Base-by-base conservation (phyloP, 768 basidiomycete genomes). In the Lactarius indigo region DNA sequence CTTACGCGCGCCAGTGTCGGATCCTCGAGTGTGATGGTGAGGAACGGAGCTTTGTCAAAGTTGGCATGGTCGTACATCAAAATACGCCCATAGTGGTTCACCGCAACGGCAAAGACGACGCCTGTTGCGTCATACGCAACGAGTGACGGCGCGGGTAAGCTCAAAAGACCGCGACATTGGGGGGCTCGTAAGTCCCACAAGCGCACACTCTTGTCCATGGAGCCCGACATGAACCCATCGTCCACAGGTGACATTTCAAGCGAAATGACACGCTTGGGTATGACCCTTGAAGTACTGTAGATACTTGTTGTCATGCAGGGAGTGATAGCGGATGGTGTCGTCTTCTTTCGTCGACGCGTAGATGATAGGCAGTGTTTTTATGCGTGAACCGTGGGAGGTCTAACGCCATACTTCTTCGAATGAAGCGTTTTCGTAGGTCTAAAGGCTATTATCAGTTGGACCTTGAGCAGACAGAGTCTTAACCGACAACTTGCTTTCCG, bases 391-490 rank as follows among this genome's bases (percentile, higher is more conserved):
- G 87, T 26, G 95, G 93, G 23, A 96, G 84, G 76, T 96, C 93
- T n/a, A 55, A 95, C 90, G 1, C 97, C 97, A 76, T 98, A 99
- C 76, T 99, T 99, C 78, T 96, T 95, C 0, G 96, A 98, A 72
- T 89, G 86, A 3, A 95, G 77, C 1, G 87, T 89, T 77, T 92
- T 95, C 39, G 85, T 72, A 60, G 84, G 83, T 81, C 96, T 92
- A 71, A 65, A 68, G 63, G n/a, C 44, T 55, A 41, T 50, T 61
- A 69, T 73, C 72, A 77, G 75, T 77, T 74, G 68, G 70, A 70
- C 70, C 66, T 60, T 61, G 68, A 68, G 63, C 68, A 61, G 62
- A 55, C n/a, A 59, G 47, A 69, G 66, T 37, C 63, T 64, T 60
- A 61, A 64, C 57, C 59, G 73, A 71, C 67, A 73, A 91, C 96